Conservation (phyloP, 345 rosid species). For the Turnera subulata region DNA sequence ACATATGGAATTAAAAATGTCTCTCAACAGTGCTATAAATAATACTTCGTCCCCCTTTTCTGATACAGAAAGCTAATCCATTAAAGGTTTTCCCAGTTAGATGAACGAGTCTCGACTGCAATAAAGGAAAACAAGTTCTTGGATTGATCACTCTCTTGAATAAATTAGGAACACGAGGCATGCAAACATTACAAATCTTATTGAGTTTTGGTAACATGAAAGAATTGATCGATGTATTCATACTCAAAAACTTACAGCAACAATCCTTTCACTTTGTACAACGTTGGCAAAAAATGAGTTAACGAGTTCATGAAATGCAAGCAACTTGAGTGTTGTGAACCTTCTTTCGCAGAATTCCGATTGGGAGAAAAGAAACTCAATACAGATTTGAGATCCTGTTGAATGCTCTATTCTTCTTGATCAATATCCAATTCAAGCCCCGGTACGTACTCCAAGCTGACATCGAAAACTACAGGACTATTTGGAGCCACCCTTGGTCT, state of each 20-base stretch:
- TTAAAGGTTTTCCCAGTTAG: too few relatives aligned
- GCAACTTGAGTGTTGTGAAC: slow-evolving; percentile 2
- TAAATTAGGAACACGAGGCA: too few relatives aligned
- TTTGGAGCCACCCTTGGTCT: slow-evolving; percentile 94
- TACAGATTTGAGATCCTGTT: background rate
- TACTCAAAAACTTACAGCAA: background rate
- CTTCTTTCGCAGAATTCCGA: background rate
- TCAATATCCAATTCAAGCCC: slow-evolving; percentile 86
- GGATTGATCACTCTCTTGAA: too few relatives aligned
- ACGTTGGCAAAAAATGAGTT: background rate
- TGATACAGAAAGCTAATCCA: too few relatives aligned
- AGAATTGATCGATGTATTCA: too few relatives aligned
- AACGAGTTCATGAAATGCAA: slow-evolving; percentile 1
- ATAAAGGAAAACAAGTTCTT: too few relatives aligned
- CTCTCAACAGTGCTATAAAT: too few relatives aligned
- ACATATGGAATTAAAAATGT: too few relatives aligned
- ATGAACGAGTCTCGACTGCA: too few relatives aligned
- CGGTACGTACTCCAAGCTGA: slow-evolving; percentile 87
- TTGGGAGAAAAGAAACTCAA: background rate
- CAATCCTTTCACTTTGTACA: background rate
- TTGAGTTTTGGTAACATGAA: too few relatives aligned
- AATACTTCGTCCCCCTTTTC: too few relatives aligned
- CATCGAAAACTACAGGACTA: slow-evolving; percentile 83
- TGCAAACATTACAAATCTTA: too few relatives aligned
- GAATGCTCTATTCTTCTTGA: slow-evolving; percentile 36